Conservation (phyloP, 176 grass and related monocot genomes). For the Themeda triandra region DNA sequence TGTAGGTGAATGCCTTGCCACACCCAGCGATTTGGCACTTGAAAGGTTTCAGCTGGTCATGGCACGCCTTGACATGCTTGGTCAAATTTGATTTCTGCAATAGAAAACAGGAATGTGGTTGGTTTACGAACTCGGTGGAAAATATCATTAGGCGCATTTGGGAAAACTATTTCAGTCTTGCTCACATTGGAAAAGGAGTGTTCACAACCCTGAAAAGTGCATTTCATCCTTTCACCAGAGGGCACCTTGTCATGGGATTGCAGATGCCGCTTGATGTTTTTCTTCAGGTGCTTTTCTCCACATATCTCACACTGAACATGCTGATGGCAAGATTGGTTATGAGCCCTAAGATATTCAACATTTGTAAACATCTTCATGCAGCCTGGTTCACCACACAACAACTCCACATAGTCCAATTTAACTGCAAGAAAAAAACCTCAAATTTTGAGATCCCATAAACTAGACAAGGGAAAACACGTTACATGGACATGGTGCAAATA, state of each 20-base stretch:
- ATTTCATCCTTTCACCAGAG: constrained; percentile 40
- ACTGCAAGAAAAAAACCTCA: constrained; percentile 25
- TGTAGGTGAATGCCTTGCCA: constrained; percentile 47
- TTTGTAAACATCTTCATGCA: constrained; percentile 70
- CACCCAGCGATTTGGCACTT: constrained; percentile 21
- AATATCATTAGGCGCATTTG: neutral
- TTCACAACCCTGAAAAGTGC: constrained; percentile 40
- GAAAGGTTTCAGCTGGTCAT: neutral
- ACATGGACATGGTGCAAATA: neutral
- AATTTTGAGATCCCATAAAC: neutral
- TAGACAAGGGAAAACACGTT: neutral
- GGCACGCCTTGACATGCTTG: constrained; percentile 46
- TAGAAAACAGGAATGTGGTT: neutral
- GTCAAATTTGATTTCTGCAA: constrained; percentile 65
- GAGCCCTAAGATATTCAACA: constrained; percentile 48
- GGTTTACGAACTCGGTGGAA: neutral
- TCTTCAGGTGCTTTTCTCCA: constrained; percentile 57
- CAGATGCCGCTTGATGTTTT: constrained; percentile 59
- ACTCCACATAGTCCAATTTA: constrained; percentile 64
- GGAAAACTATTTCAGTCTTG: neutral
- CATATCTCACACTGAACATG: constrained; percentile 49
- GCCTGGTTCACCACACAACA: constrained; percentile 55
- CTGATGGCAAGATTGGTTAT: constrained; percentile 49
- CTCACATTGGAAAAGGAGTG: constrained; percentile 65
- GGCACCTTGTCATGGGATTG: neutral